Conservation (phyloP, 2,329 filamentous ascomycete genomes). For the Ophiosphaerella korrae region DNA sequence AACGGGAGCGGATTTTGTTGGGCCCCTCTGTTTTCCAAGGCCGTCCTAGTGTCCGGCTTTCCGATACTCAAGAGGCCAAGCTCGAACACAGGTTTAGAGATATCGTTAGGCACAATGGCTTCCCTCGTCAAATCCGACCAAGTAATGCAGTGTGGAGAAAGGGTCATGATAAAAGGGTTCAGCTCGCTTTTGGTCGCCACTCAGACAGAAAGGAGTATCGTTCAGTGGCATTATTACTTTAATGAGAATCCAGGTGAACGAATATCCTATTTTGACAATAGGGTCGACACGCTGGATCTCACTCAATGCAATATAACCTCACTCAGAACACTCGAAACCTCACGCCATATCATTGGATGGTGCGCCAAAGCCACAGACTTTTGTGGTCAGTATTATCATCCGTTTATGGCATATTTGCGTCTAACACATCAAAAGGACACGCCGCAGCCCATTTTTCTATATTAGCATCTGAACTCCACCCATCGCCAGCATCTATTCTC, state of each 20-base stretch:
- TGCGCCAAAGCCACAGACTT: constrained; percentile 2
- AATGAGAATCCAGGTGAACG: neutral
- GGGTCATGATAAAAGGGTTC: constrained; percentile 5
- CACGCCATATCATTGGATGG: constrained; percentile 5
- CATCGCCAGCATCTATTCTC: neutral
- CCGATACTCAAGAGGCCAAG: neutral
- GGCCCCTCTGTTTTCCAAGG: neutral
- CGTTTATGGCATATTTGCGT: neutral
- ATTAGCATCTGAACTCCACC: neutral
- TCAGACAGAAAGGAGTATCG: neutral
- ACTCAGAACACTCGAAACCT: neutral
- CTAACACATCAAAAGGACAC: neutral
- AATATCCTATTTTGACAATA: constrained; percentile 3
- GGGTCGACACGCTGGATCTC: neutral
- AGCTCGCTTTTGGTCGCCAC: neutral
- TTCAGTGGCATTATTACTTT: neutral
- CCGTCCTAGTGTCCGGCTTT: neutral
- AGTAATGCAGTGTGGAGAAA: neutral
- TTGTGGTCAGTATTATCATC: constrained; percentile 1
- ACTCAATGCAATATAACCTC: neutral
- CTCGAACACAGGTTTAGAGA: neutral
- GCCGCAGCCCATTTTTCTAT: neutral
- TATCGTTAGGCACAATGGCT: constrained; percentile 1
- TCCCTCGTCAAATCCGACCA: neutral
- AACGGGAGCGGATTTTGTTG: neutral